These are phyloP conservation scores for Boletus rex-veris DNA, from an alignment of 768 basidiomycete species.

Conservation along the genomic window DNA sequence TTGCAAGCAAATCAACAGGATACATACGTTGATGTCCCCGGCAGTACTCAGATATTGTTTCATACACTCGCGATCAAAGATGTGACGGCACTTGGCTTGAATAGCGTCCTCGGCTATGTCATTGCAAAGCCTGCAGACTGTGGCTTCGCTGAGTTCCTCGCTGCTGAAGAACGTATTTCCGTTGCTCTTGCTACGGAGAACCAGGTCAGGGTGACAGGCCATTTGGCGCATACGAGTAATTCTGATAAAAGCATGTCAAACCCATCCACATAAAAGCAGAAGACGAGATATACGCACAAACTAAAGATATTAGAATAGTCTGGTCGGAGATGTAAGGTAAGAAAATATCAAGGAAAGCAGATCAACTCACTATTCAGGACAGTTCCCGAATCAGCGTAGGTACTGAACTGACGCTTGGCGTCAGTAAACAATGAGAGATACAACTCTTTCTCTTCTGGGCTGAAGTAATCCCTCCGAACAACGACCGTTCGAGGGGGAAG, in stretches of 20 bases:
- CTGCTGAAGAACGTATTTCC: constrained; percentile 52
- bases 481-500: constrained; percentile 89
- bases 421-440: constrained; percentile 90
- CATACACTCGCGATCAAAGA: constrained; percentile 96
- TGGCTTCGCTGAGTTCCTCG: constrained; percentile 66
- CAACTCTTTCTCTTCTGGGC: constrained; percentile 94
- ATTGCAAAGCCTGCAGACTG: constrained; percentile 92
- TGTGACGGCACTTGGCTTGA: constrained; percentile 86
- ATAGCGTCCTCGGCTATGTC: constrained; percentile 98
- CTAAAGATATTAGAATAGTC: constrained; percentile 91
- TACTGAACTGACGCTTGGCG: constrained; percentile 87
- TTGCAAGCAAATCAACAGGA: background rate
- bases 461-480: constrained; percentile 89
- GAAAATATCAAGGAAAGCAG: background rate
- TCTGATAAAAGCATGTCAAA: constrained; percentile 37
- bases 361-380: constrained; percentile 78
- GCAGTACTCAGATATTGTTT: constrained; percentile 82
- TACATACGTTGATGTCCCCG: constrained; percentile 58
- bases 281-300: constrained; percentile 42
- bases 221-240: constrained; percentile 96
- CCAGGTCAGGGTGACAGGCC: constrained; percentile 94
- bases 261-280: background rate
- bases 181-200: constrained; percentile 82
- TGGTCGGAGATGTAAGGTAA: constrained; percentile 25
- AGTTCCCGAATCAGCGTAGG: constrained; percentile 88